Evolutionary conservation across 2,329 filamentous ascomycete species (phyloP).

Genomic region (Plectosphaerella plurivora): DNA sequence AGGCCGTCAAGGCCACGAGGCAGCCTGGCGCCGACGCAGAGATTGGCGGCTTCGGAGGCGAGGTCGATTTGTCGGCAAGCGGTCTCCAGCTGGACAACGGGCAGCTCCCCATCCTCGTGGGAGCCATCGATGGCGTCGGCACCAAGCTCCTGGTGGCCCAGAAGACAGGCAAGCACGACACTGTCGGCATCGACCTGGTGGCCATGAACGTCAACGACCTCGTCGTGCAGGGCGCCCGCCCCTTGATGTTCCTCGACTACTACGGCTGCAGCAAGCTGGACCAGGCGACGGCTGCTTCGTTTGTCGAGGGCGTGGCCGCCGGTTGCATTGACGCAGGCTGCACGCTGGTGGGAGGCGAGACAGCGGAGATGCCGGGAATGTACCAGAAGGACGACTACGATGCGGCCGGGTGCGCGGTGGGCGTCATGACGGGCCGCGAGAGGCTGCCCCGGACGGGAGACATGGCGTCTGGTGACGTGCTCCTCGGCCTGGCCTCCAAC

Average conservation of each 20-base stretch:
- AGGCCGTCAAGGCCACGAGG: slow-evolving; percentile 77
- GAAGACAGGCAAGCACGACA: slow-evolving; percentile 82
- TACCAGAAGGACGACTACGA: slow-evolving; percentile 89
- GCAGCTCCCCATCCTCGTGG: slow-evolving; percentile 69
- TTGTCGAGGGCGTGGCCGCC: slow-evolving; percentile 83
- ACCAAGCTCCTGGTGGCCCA: slow-evolving; percentile 97
- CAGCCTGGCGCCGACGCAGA: slow-evolving; percentile 85
- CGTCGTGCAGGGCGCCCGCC: slow-evolving; percentile 90
- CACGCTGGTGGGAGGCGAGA: slow-evolving; percentile 93
- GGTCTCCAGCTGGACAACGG: slow-evolving; percentile 48
- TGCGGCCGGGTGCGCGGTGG: slow-evolving; percentile 83
- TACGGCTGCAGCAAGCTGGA: slow-evolving; percentile 90
- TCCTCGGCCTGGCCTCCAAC: slow-evolving; percentile 79
- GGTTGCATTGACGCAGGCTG: slow-evolving; percentile 84
- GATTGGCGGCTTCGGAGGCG: slow-evolving; percentile 92
- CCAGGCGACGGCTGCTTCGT: slow-evolving; percentile 71
- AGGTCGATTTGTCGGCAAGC: slow-evolving; percentile 69
- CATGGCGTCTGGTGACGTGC: slow-evolving; percentile 79
- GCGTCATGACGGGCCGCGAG: slow-evolving; percentile 65
- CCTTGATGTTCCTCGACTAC: slow-evolving; percentile 96
- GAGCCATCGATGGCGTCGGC: slow-evolving; percentile 92
- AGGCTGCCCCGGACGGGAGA: slow-evolving; percentile 70
- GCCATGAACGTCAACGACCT: slow-evolving; percentile 99
- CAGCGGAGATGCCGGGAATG: slow-evolving; percentile 96
- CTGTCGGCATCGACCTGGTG: slow-evolving; percentile 93